Conservation (phyloP, 495 filamentous ascomycete genomes). For the Pyrenula massariospora region DNA sequence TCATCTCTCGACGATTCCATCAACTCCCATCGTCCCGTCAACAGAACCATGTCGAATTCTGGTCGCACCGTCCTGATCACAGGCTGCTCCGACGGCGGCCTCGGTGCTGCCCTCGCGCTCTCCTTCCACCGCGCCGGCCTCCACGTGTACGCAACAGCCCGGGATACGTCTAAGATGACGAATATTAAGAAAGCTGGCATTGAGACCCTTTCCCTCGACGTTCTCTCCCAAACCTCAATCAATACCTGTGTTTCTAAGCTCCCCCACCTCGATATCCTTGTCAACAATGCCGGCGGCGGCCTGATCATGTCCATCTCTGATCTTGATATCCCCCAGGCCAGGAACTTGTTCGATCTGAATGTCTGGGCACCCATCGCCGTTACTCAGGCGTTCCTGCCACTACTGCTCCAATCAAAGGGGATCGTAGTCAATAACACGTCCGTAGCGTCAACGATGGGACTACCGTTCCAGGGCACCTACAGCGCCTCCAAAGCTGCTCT, state of each 20-base stretch:
- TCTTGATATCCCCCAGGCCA: conserved; percentile 25
- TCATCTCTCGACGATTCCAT: too few species aligned
- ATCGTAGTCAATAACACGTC: conserved; percentile 37
- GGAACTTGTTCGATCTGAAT: conserved; percentile 39
- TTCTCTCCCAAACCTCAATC: conserved; percentile 26
- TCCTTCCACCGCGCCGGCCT: conserved; percentile 34
- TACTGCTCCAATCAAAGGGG: conserved; percentile 34
- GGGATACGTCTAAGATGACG: conserved; percentile 27
- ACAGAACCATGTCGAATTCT: too few species aligned
- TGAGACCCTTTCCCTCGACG: conserved; percentile 12
- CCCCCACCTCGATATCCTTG: conserved; percentile 30
- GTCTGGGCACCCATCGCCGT: conserved; percentile 38
- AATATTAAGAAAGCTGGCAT: conserved; percentile 3
- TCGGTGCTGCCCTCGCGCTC: conserved; percentile 41
- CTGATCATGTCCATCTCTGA: conserved; percentile 35
- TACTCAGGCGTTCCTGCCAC: conserved; percentile 40
- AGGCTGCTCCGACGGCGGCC: conserved; percentile 37
- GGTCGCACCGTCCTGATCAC: conserved; percentile 32
- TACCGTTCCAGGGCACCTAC: conserved; percentile 34
- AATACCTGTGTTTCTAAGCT: conserved; percentile 15
- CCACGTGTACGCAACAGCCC: conserved; percentile 46
- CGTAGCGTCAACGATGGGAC: conserved; percentile 29
- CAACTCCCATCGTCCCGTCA: too few species aligned
- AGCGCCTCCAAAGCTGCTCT: conserved; percentile 42
- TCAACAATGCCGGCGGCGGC: conserved; percentile 44